Evolutionary conservation across 2,329 filamentous ascomycete species (phyloP), one percentile per base, ranked within the genome.

Genomic region (Penicillium verrucosum): DNA sequence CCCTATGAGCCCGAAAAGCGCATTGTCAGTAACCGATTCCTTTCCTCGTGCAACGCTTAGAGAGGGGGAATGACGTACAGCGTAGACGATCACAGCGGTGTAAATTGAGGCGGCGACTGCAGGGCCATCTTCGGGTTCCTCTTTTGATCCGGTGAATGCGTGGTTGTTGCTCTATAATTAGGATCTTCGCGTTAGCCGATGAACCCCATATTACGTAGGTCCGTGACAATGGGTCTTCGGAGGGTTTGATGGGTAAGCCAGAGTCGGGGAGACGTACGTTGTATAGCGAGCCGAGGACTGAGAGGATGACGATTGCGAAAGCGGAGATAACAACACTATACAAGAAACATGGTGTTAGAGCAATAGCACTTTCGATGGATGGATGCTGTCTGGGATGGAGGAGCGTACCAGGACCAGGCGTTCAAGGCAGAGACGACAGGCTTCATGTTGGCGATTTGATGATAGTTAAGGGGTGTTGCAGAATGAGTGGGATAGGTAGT

Each of bases 401-500:
- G 46, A 57, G 75, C 85, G 72, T 81, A 97, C 92, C 92, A 96
- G 80, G 87, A 90, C 92, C 92, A 97, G 71, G 92, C 93, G 80
- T 96, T 92, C 80, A 92, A 84, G 65, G 91, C 88, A 72, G 90
- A 89, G 68, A 97, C 90, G 73, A 97, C 81, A 66, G 93, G 92
- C 87, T 97, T 97, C 92, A 97, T 97, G 72, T 70, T 85, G 80
- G 75, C 66, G 65, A 32, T 30, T 47, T 44, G 27, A 12, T 42
- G 10, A 5, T 30, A 29, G 46, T 23, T 30, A 47, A n/a, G 46
- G 51, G 32, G 50, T 40, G 37, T 38, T 42, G 38, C 29, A 51
- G 29, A 29, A 46, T 41, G 40, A 37, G n/a, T 25, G 37, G 45
- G 45, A 57, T 40, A 37, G 14, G 36, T 12, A 23, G 25, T 37